phyloP scores from a whole-genome alignment of 1,284 basidiomycete genomes.

The Papiliotrema laurentii region DNA sequence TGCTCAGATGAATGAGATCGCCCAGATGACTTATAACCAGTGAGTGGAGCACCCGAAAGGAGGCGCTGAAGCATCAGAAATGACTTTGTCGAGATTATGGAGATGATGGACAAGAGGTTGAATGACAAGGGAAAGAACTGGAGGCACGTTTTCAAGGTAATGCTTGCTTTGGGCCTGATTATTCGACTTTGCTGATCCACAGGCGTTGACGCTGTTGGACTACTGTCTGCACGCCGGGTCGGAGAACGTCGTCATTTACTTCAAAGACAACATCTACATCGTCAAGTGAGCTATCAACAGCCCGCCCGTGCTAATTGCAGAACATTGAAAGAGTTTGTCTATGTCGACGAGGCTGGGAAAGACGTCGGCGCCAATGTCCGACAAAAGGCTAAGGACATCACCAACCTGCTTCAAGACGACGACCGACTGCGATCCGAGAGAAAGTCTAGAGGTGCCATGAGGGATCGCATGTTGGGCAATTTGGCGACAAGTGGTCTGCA shows the following conservation, averaged over 20 bases:
- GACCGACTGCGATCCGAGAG: conserved; percentile 79
- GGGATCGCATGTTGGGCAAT: conserved; percentile 82
- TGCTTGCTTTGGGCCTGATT: conserved; percentile 4
- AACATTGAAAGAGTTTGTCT: conserved; percentile 98
- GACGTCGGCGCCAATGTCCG: conserved; percentile 98
- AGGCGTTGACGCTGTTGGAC: conserved; percentile 93
- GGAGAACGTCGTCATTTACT: conserved; percentile 98
- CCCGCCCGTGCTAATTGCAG: conserved; percentile 13
- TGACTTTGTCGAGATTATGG: conserved; percentile 99
- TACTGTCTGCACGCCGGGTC: conserved; percentile 95
- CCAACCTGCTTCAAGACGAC: conserved; percentile 89
- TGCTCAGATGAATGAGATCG: conserved; percentile 98
- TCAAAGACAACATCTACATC: conserved; percentile 94
- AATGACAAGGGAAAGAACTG: conserved; percentile 99
- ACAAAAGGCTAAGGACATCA: conserved; percentile 99
- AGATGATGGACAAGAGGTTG: conserved; percentile 97
- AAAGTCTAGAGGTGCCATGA: conserved; percentile 76
- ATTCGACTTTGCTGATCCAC: conserved; percentile 2
- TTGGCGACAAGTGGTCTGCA: conserved; percentile 46
- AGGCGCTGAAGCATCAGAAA: conserved; percentile 54
- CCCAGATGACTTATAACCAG: conserved; percentile 97
- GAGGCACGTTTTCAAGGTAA: conserved; percentile 98
- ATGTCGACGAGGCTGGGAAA: conserved; percentile 89
- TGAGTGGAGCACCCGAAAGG: conserved; percentile 50
- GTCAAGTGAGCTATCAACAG: conserved; percentile 61